Evolutionary conservation across 495 filamentous ascomycete genomes (phyloP), one percentile per base, ranked within the genome.

Genomic region (Penicillium egyptiacum): DNA sequence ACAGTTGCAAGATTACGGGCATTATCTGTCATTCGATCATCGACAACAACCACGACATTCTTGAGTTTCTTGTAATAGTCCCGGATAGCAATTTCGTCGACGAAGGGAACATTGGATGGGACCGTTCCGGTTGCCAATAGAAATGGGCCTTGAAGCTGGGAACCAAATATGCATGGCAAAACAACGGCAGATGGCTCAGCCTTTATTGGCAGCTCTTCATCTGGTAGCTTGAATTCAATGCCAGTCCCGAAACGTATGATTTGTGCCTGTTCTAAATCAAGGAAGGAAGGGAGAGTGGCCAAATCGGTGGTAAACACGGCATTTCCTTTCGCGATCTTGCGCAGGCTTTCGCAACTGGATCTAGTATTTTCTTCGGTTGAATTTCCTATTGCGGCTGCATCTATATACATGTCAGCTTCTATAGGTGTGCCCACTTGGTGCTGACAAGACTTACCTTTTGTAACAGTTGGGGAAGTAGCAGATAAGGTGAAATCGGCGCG

Each of bases 1-100:
- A 48, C 9, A 35, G 47, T 40, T 47, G 65, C 62, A 10, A 67
- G 58, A 31, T 65, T 67, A 7, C 65, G 50, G 26, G 65, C 55
- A 58, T 62, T 67, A 40, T 67, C 65, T 11, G 65, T 62, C 65
- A 67, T 67, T 44, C 53, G 51, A 26, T 65, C 65, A 37, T 67
- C 55, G 19, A 60, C 62, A 48, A 67, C 39, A 19, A 67, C 59
- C 9, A 65, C 53, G 31, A 52, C 54, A 35, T 23, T 60, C 19
- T 57, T 35, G 28, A 33, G 46, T 35, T 35, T 9, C 10, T 49
- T 49, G 19, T 49, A 49, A 16, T 49, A 49, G 9, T 35, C 4
- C 10, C 0, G n/a, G 5, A 49, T 8, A 9, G 8, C n/a, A 49
- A 16, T 10, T 16, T 49, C 46, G 9, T 49, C n/a, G 17, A 10